Conservation (phyloP, 1,284 basidiomycete species). For the Fomitopsis palustris region DNA sequence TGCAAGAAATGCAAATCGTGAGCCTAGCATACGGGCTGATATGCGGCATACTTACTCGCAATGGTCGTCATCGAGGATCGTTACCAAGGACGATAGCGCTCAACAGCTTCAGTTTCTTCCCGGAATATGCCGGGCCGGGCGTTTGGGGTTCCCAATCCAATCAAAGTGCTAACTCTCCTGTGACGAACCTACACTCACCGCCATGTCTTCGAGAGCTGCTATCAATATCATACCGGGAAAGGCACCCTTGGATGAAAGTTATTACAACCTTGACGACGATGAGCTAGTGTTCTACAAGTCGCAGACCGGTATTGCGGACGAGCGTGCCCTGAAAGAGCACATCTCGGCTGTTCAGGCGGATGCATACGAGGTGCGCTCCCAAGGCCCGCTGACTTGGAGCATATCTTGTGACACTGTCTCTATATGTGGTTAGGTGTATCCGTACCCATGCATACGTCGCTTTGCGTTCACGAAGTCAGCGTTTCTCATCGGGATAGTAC, state of each 20-base stretch:
- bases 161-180: too few relatives aligned
- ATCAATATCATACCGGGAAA: neutral
- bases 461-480: constrained; percentile 15
- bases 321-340: constrained; percentile 13
- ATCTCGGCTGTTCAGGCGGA: constrained; percentile 11
- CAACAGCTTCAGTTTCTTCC: too few relatives aligned
- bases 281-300: constrained; percentile 16
- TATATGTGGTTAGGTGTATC: constrained; percentile 5
- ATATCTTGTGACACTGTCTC: neutral
- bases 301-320: constrained; percentile 14
- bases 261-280: constrained; percentile 12
- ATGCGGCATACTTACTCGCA: too few relatives aligned
- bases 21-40: too few relatives aligned
- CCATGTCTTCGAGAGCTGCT: neutral
- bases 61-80: too few relatives aligned
- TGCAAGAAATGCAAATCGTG: too few relatives aligned
- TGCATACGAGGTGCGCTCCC: constrained; percentile 10
- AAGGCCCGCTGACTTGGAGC: neutral
- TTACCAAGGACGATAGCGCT: too few relatives aligned
- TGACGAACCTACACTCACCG: too few relatives aligned
- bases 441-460: constrained; percentile 16
- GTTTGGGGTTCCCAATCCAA: too few relatives aligned
- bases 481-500: neutral
- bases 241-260: neutral
- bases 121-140: too few relatives aligned